phyloP scores from a whole-genome alignment of 2,329 filamentous ascomycete species.

The Curvularia lunata region DNA sequence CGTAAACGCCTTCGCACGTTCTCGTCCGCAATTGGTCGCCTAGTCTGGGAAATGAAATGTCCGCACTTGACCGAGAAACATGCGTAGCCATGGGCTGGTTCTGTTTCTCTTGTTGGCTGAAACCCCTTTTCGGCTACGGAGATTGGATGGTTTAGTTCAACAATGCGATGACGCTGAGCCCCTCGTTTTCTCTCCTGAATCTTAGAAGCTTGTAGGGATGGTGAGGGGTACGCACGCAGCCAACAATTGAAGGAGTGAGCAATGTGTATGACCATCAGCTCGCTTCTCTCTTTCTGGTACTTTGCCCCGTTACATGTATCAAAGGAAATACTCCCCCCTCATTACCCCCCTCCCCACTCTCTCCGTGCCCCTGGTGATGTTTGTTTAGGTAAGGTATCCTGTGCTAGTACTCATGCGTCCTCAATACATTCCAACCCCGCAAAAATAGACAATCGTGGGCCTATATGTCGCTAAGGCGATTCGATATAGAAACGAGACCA shows the following conservation, averaged over 20 bases:
- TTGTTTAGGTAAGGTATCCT: not conserved
- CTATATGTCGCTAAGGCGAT: not conserved
- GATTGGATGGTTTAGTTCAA: slow-evolving; percentile 10
- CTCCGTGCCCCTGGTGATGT: not conserved
- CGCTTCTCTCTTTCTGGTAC: not conserved
- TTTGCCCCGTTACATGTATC: slow-evolving; percentile 2
- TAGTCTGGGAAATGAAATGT: slow-evolving; percentile 4
- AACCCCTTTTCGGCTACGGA: slow-evolving; percentile 4
- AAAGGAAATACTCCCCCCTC: not conserved
- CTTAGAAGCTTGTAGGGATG: not conserved
- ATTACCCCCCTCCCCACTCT: too few species aligned
- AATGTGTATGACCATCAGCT: not conserved
- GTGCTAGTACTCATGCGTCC: slow-evolving; percentile 1
- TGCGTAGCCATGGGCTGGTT: not conserved
- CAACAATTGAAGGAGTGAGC: not conserved
- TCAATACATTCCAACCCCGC: slow-evolving; percentile 3
- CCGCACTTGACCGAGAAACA: slow-evolving; percentile 9
- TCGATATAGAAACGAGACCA: not conserved
- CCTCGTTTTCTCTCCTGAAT: not conserved
- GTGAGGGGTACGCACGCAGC: not conserved
- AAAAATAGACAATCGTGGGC: not conserved
- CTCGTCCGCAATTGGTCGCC: slow-evolving; percentile 12
- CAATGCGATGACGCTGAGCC: slow-evolving; percentile 2
- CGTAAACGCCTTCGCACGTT: slow-evolving; percentile 10
- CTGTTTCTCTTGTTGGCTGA: not conserved